A percentile compares a stretch with the other conserved stretches of the same genome.
Evolutionary conservation across 441 rosid species (phyloP).

Genomic region (Adansonia madagascariensis): DNA sequence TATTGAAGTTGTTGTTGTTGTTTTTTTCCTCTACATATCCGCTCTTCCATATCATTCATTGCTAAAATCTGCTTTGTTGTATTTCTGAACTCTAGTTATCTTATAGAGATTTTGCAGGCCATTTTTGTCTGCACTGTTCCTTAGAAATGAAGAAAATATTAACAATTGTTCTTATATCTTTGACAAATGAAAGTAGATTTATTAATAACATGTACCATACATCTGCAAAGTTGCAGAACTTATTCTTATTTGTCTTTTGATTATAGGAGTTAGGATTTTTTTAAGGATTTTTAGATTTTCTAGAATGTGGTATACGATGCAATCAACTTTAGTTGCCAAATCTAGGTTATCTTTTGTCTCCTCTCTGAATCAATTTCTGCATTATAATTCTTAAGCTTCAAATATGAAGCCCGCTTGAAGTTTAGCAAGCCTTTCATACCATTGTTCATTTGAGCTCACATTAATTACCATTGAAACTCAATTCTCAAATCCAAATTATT

Average conservation of each 20-base stretch:
- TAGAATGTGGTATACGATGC: background rate
- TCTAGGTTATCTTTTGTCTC: background rate
- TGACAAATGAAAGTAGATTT: constrained; percentile 3
- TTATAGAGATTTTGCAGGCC: background rate
- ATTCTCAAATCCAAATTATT: background rate
- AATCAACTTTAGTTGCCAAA: constrained; percentile 3
- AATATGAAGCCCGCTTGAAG: background rate
- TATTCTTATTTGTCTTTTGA: background rate
- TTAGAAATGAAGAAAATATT: constrained; percentile 5
- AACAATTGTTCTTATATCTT: background rate
- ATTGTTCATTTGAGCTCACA: background rate
- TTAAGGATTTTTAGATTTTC: background rate
- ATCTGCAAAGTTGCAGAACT: constrained; percentile 6
- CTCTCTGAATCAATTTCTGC: constrained; percentile 1
- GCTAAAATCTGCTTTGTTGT: background rate
- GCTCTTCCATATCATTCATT: constrained; percentile 14
- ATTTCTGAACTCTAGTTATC: background rate
- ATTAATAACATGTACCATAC: background rate
- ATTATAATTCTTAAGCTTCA: background rate
- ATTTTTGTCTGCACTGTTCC: background rate
- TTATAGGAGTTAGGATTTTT: background rate
- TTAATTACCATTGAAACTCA: background rate
- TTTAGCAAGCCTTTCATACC: background rate
- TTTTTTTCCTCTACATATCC: constrained; percentile 1
- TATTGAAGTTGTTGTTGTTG: background rate